Percentiles rank a stretch among this genome's conserved stretches.
These are phyloP conservation scores for Neofusicoccum sp. DNA, from an alignment of 2,329 filamentous ascomycete species.

Conservation along the genomic window DNA sequence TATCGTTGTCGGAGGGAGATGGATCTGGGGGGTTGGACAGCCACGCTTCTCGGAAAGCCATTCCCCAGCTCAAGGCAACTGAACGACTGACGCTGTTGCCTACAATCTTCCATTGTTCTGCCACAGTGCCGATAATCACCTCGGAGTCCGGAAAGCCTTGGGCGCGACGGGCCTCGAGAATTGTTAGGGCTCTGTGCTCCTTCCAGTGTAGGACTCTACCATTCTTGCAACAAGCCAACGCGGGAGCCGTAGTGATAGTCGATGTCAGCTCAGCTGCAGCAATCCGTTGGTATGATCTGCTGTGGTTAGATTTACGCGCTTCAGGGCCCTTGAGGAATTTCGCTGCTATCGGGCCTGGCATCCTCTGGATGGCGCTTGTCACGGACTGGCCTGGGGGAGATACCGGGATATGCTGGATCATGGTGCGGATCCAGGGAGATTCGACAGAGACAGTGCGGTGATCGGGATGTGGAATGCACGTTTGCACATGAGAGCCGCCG, in stretches of 20 bases:
- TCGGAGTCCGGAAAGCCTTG: conserved; percentile 74
- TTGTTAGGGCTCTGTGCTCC: conserved; percentile 61
- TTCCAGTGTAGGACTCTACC: conserved; percentile 66
- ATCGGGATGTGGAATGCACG: conserved; percentile 68
- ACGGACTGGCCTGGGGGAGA: conserved; percentile 44
- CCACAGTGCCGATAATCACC: conserved; percentile 62
- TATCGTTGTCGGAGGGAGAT: background rate
- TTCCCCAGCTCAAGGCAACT: conserved; percentile 67
- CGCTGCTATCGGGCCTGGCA: conserved; percentile 14
- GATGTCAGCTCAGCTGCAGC: conserved; percentile 57
- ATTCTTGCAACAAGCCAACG: conserved; percentile 57
- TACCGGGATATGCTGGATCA: conserved; percentile 52
- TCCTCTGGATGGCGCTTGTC: conserved; percentile 24
- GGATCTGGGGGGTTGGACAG: conserved; percentile 41
- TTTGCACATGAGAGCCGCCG: conserved; percentile 61
- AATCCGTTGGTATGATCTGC: conserved; percentile 54
- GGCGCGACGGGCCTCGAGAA: conserved; percentile 69
- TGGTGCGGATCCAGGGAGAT: background rate
- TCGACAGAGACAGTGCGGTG: conserved; percentile 52
- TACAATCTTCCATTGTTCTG: conserved; percentile 65
- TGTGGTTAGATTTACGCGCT: background rate
- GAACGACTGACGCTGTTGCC: conserved; percentile 77
- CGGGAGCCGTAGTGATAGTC: conserved; percentile 63
- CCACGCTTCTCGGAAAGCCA: conserved; percentile 64
- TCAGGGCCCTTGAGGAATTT: background rate